Evolutionary conservation across 192 early-diverging fungal species (phyloP).

Genomic region (Linnemannia exigua): DNA sequence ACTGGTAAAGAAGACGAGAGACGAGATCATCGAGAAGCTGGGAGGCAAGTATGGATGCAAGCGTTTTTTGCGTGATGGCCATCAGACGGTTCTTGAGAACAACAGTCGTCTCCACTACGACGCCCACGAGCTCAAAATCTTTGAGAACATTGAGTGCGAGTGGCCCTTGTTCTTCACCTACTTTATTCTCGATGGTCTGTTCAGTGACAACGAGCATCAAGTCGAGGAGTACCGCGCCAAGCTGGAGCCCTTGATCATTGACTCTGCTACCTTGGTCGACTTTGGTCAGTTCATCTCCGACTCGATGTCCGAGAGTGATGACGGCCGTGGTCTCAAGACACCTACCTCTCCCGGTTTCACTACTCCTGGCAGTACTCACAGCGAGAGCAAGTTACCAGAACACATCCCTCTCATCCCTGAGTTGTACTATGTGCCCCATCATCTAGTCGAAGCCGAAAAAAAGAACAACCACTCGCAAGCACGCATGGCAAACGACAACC

Average conservation of each 20-base stretch:
- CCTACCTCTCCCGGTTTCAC: conserved; percentile 37
- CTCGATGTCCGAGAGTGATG: conserved; percentile 27
- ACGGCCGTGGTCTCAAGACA: conserved; percentile 14
- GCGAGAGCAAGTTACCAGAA: conserved; percentile 33
- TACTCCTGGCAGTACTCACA: conserved; percentile 6
- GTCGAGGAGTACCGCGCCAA: conserved; percentile 76
- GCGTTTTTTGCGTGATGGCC: conserved; percentile 87
- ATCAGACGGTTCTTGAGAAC: conserved; percentile 79
- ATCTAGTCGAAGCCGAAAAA: conserved; percentile 76
- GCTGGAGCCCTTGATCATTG: conserved; percentile 76
- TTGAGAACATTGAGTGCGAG: conserved; percentile 87
- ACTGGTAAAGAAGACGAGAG: conserved; percentile 70
- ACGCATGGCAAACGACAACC: conserved; percentile 83
- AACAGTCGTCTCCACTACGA: conserved; percentile 80
- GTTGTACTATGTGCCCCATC: conserved; percentile 82
- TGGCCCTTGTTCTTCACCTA: conserved; percentile 93
- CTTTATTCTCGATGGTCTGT: conserved; percentile 83
- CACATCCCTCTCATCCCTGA: conserved; percentile 72
- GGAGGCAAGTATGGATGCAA: conserved; percentile 85
- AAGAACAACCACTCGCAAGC: conserved; percentile 74
- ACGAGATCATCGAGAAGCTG: conserved; percentile 83
- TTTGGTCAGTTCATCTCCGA: conserved; percentile 55
- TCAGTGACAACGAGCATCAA: conserved; percentile 71
- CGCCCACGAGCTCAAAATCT: conserved; percentile 80
- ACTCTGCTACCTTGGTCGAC: conserved; percentile 67